Evolutionary conservation across 139 green algal genomes (phyloP).

Genomic region (Micractinium conductrix): DNA sequence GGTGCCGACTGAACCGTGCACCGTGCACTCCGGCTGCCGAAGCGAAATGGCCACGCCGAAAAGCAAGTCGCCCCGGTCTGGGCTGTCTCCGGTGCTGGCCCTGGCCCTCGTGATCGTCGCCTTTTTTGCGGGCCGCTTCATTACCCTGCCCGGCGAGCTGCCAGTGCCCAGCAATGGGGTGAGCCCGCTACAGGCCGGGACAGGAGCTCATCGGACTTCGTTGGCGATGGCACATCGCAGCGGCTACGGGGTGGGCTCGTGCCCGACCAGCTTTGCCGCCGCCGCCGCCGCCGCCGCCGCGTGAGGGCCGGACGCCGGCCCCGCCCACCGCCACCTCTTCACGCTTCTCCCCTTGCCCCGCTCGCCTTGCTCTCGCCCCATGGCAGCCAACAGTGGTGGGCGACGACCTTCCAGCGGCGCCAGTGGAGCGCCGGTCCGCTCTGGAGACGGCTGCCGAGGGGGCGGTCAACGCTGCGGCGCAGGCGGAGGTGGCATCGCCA

Average conservation of each 20-base stretch:
- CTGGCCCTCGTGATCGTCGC: not conserved
- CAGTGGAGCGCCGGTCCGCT: not conserved
- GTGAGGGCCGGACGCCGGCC: not conserved
- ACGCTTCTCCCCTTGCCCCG: not conserved
- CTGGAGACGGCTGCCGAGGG: not conserved
- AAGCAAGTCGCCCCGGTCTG: not conserved
- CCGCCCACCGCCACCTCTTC: not conserved
- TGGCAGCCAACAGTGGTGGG: constrained; percentile 17
- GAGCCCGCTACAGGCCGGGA: not conserved
- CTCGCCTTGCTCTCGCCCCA: not conserved
- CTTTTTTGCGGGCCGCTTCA: constrained; percentile 43
- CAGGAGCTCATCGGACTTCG: too few species aligned
- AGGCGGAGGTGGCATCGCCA: not conserved
- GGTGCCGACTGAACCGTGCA: too few species aligned
- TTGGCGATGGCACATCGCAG: too few species aligned
- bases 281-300: not conserved
- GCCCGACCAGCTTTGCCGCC: too few species aligned
- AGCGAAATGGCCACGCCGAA: not conserved
- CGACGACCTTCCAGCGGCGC: not conserved
- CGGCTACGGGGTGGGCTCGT: too few species aligned
- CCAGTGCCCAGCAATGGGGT: constrained; percentile 13
- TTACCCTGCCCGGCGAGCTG: constrained; percentile 19
- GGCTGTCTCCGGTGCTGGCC: not conserved
- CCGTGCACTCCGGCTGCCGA: not conserved
- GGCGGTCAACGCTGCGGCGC: not conserved